Evolutionary conservation across 176 grass and related monocot species (phyloP).

Genomic region (Oryza glumipatula): DNA sequence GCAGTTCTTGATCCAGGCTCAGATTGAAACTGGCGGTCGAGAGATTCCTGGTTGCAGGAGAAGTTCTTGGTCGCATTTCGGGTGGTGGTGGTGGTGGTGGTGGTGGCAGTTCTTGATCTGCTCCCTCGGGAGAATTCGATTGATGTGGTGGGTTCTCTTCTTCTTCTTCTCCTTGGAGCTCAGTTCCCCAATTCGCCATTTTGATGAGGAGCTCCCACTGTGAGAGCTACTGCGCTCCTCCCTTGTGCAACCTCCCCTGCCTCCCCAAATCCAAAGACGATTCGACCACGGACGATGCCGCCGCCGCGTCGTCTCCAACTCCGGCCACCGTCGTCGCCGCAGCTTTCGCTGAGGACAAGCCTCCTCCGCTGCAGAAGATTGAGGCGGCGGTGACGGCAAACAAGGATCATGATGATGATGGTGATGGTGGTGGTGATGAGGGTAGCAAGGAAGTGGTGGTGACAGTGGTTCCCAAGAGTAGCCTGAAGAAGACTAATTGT

Average conservation of each 20-base stretch:
- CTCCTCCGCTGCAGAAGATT: conserved; percentile 49
- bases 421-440: neutral
- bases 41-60: neutral
- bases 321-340: conserved; percentile 7
- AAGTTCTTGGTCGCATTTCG: neutral
- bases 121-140: conserved; percentile 35
- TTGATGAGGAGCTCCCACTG: conserved; percentile 81
- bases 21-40: conserved; percentile 24
- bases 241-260: conserved; percentile 53
- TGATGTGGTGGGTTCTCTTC: conserved; percentile 47
- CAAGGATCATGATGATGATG: neutral
- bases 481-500: conserved; percentile 65
- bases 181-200: conserved; percentile 40
- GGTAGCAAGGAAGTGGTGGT: conserved; percentile 23
- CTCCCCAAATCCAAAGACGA: conserved; percentile 56
- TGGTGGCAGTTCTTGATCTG: conserved; percentile 16
- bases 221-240: conserved; percentile 63
- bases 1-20: conserved; percentile 24
- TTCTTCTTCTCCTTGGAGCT: conserved; percentile 26
- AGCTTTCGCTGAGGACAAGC: conserved; percentile 33
- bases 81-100: neutral
- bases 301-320: conserved; percentile 18
- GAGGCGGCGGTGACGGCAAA: conserved; percentile 22
- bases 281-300: neutral
- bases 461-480: conserved; percentile 57